These are phyloP conservation scores for Penicillium digitatum DNA, from an alignment of 2,329 filamentous ascomycete genomes.

Conservation along the genomic window DNA sequence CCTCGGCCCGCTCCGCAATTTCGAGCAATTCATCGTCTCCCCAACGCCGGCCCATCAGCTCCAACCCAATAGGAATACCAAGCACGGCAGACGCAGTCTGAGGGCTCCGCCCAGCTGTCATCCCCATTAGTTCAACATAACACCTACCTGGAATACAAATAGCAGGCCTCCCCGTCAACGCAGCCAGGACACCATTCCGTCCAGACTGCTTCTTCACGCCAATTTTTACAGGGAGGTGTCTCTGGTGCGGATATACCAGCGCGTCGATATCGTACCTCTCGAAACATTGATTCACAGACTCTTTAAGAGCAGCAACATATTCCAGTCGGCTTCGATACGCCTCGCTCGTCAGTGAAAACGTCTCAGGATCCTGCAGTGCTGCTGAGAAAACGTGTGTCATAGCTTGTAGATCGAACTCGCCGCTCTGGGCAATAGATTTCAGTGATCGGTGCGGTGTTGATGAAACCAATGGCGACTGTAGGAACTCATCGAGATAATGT, in stretches of 20 bases:
- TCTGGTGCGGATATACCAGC: conserved; percentile 62
- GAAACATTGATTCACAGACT: conserved; percentile 52
- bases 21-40: conserved; percentile 53
- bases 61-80: conserved; percentile 62
- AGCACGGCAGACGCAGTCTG: conserved; percentile 48
- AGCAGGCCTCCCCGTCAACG: conserved; percentile 52
- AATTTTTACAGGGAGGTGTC: conserved; percentile 58
- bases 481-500: conserved; percentile 54
- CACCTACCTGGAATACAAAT: conserved; percentile 41
- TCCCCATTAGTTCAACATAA: not conserved
- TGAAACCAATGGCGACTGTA: conserved; percentile 37
- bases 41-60: conserved; percentile 58
- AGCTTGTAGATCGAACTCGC: conserved; percentile 47
- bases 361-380: conserved; percentile 50
- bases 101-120: conserved; percentile 47
- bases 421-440: conserved; percentile 48
- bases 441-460: conserved; percentile 38
- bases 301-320: conserved; percentile 53
- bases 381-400: conserved; percentile 58
- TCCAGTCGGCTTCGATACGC: conserved; percentile 49
- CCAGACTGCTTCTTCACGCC: conserved; percentile 57
- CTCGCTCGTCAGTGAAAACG: conserved; percentile 51
- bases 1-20: conserved; percentile 52
- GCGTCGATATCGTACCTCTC: conserved; percentile 50
- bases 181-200: conserved; percentile 56